Conservation (phyloP, 257 asterid species). For the Leptodermis oblonga region DNA sequence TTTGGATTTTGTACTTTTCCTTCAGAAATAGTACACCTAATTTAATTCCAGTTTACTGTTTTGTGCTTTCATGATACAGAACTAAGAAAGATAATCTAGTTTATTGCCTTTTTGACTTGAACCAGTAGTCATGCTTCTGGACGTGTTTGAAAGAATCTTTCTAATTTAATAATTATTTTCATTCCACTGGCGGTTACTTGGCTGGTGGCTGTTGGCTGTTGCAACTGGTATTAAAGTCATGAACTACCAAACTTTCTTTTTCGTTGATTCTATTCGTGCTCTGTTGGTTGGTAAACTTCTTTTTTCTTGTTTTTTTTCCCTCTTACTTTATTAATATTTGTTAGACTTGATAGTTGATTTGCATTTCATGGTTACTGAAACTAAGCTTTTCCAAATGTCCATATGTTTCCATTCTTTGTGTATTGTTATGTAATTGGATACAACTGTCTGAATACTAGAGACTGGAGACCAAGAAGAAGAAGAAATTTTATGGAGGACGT, state of each 20-base stretch:
- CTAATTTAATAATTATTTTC: conserved; percentile 1
- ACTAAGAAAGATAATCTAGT: not conserved
- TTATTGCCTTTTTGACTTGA: conserved; percentile 14
- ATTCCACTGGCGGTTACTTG: not conserved
- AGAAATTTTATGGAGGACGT: conserved; percentile 62
- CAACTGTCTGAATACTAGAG: conserved; percentile 39
- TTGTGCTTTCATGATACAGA: not conserved
- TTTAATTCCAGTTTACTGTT: not conserved
- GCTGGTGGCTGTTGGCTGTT: not conserved
- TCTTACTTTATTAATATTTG: not conserved
- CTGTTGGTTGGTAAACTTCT: not conserved
- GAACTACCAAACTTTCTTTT: not conserved
- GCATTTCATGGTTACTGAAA: not conserved
- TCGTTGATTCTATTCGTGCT: not conserved
- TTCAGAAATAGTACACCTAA: not conserved
- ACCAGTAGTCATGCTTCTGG: not conserved
- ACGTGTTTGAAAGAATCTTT: conserved; percentile 10
- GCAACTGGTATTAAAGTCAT: not conserved
- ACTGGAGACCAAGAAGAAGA: conserved; percentile 90
- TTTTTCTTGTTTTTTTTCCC: not conserved
- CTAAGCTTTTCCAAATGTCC: not conserved
- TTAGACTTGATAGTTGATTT: not conserved
- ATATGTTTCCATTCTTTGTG: not conserved
- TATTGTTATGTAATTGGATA: conserved; percentile 12
- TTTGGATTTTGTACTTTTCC: not conserved